A percentile compares a stretch with the other conserved stretches of the same genome.
Evolutionary conservation across 768 basidiomycete genomes (phyloP).

Genomic region (Cystofilobasidium ferigula): DNA sequence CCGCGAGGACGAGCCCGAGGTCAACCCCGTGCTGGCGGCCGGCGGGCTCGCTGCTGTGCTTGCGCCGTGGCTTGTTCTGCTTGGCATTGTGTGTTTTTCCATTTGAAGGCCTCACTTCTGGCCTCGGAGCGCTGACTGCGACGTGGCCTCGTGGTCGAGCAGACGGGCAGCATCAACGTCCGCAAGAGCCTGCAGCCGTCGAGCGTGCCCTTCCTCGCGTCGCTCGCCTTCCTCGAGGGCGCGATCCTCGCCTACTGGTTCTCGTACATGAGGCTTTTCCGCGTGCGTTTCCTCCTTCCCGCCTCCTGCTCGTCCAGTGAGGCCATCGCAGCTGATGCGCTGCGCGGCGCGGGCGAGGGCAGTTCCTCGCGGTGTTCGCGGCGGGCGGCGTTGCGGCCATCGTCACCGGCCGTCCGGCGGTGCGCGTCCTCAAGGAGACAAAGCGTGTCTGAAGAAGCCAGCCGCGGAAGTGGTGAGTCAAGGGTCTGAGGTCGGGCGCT

Average conservation of each 20-base stretch:
- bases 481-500: too few species aligned
- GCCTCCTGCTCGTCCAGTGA: neutral
- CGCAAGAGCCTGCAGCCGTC: slow-evolving; percentile 1
- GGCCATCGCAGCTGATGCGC: neutral
- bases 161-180: slow-evolving; percentile 16
- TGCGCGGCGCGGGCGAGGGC: too few species aligned
- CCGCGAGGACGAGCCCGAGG: slow-evolving; percentile 21
- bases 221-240: slow-evolving; percentile 19
- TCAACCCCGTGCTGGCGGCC: slow-evolving; percentile 12
- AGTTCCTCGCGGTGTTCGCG: slow-evolving; percentile 24
- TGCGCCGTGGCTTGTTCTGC: slow-evolving; percentile 19
- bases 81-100: slow-evolving; percentile 2
- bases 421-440: slow-evolving; percentile 13
- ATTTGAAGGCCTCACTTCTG: neutral
- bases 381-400: slow-evolving; percentile 10
- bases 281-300: slow-evolving; percentile 4
- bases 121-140: too few species aligned
- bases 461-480: too few species aligned
- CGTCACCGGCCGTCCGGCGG: slow-evolving; percentile 21
- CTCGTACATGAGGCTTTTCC: slow-evolving; percentile 22
- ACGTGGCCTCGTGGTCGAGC: neutral
- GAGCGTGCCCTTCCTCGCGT: slow-evolving; percentile 11
- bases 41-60: slow-evolving; percentile 9
- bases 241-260: slow-evolving; percentile 24
- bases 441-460: neutral